Conservation (phyloP, 306 rosid genomes). For the Ziziphus jujuba region DNA sequence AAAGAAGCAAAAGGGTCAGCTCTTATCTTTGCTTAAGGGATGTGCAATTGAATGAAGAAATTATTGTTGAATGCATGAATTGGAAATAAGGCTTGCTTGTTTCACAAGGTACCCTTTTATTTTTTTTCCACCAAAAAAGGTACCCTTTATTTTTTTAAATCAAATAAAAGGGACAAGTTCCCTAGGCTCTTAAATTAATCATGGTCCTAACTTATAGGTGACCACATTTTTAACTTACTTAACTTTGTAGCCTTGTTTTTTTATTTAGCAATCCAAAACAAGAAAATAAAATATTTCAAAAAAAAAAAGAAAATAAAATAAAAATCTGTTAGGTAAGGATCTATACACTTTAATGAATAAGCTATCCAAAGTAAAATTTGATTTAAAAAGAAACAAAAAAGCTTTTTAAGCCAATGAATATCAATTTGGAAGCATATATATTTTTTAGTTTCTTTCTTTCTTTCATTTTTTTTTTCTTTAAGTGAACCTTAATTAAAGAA, state of each 20-base stretch:
- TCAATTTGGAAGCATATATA: no score
- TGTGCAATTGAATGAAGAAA: slow-evolving; percentile 33
- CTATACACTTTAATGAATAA: background rate
- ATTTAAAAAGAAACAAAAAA: no score
- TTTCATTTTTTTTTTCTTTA: no score
- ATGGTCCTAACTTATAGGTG: slow-evolving; percentile 10
- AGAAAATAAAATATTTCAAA: background rate
- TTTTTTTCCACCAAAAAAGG: no score
- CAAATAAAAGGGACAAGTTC: slow-evolving; percentile 21
- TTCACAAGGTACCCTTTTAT: slow-evolving; percentile 34
- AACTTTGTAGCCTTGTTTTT: slow-evolving; percentile 1
- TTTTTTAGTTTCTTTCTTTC: no score
- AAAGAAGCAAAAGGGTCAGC: slow-evolving; percentile 15
- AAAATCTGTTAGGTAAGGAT: background rate
- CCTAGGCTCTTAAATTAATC: slow-evolving; percentile 12
- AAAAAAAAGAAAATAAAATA: background rate
- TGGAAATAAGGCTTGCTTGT: slow-evolving; percentile 26
- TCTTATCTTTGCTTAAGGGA: background rate
- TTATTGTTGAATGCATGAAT: slow-evolving; percentile 23
- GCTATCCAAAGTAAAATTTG: no score
- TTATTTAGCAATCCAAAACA: slow-evolving; percentile 9
- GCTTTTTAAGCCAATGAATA: no score
- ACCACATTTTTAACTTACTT: slow-evolving; percentile 24
- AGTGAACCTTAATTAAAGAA: no score
- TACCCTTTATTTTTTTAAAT: slow-evolving; percentile 23